Percentiles rank a stretch among this genome's conserved stretches.
phyloP scores from a whole-genome alignment of 306 rosid genomes.

The Sicyos edulis region DNA sequence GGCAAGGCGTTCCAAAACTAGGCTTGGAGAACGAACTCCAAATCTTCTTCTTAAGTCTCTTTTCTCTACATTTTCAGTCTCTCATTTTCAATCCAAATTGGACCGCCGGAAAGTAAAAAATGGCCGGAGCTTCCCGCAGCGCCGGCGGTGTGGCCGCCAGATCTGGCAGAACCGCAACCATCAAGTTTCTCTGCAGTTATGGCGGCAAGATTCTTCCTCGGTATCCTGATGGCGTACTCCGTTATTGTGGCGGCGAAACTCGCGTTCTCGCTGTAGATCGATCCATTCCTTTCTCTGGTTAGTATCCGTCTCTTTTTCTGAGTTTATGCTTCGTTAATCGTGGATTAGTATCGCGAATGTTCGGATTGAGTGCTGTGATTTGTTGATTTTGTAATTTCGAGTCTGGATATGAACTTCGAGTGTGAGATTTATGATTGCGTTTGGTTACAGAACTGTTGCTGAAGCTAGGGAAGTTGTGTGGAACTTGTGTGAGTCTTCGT shows the following conservation, averaged over 20 bases:
- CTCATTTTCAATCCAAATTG: not conserved
- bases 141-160: slow-evolving; percentile 16
- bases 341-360: not conserved
- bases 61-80: not conserved
- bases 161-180: slow-evolving; percentile 31
- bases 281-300: slow-evolving; percentile 63
- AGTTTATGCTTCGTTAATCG: not conserved
- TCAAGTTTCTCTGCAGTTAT: slow-evolving; percentile 84
- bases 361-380: not conserved
- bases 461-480: slow-evolving; percentile 68
- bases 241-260: slow-evolving; percentile 82
- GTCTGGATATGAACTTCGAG: slow-evolving; percentile 1
- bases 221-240: slow-evolving; percentile 85
- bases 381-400: slow-evolving; percentile 3
- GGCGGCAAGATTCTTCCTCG: slow-evolving; percentile 95
- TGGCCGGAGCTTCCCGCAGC: slow-evolving; percentile 38
- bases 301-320: slow-evolving; percentile 18
- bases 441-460: slow-evolving; percentile 52
- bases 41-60: slow-evolving; percentile 25
- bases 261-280: slow-evolving; percentile 80
- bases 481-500: slow-evolving; percentile 60
- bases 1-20: slow-evolving; percentile 12
- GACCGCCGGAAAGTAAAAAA: slow-evolving; percentile 16
- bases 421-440: slow-evolving; percentile 26
- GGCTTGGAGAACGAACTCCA: slow-evolving; percentile 25